Base-by-base conservation (phyloP, 2,329 filamentous ascomycete genomes). In the Claviceps sp. region DNA sequence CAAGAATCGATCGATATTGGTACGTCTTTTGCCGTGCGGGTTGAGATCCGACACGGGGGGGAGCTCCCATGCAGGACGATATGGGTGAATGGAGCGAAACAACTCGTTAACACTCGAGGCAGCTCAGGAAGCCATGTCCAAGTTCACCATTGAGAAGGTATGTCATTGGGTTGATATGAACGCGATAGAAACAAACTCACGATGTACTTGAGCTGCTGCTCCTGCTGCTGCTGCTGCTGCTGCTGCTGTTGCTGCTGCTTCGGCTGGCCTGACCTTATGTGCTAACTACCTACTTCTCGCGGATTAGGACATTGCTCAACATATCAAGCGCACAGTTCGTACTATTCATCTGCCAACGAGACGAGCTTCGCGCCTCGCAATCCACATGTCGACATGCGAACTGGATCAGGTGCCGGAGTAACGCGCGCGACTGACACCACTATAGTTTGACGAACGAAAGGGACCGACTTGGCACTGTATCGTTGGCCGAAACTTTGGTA, bases 381-480 rank as follows among this genome's bases (percentile, higher is more conserved):
- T 43, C 9, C 9, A 5, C 4, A 20, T 20, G 14, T 22, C 45
- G 22, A 14, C 16, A 13, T 29, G 26, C 17, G 22, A 23, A 17
- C 26, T 17, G 13, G 11, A 7, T 8, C 13, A 13, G 2, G 36
- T 8, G 8, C 2, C 8, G 6, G 45, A 38, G 6, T 38, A 6
- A 37, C n/a, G 22, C 37, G 23, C 22, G 13, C 22, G 23, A 47
- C 37, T 52, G 36, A 52, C 29, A 44, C 6, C 20, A 26, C 38
- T 48, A 50, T 62, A 97, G 91, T 97, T 98, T 64, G 93, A 98
- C 68, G 86, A 88, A 64, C 85, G 90, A 66, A 96, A 96, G 75
- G 93, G 93, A 38, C 90, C 91, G 56, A 98, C 93, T 67, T 98
- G 91, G 93, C 93, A 98, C 72, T 98, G 93, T 72, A 96, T 98